Percentiles rank a stretch among this genome's conserved stretches.
Evolutionary conservation across 306 rosid genomes (phyloP).

Genomic region (Crataegus laevigata): DNA sequence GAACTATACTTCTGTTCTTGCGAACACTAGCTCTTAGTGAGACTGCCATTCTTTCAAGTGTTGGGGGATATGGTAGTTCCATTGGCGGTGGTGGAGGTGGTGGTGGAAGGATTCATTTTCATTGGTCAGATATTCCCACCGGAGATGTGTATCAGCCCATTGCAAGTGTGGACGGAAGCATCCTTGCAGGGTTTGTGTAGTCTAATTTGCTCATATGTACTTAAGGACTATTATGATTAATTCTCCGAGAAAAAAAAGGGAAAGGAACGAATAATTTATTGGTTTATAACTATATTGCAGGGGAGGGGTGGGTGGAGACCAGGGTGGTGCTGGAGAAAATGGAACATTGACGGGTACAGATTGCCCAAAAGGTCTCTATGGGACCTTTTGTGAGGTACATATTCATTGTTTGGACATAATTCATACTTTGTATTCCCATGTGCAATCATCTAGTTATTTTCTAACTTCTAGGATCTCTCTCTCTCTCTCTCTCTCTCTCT

Average conservation of each 20-base stretch:
- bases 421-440: constrained; percentile 3
- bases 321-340: constrained; percentile 62
- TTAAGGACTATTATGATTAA: not conserved
- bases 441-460: not conserved
- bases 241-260: not conserved
- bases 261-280: not conserved
- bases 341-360: constrained; percentile 79
- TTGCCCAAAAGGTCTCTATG: constrained; percentile 89
- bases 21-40: constrained; percentile 48
- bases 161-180: constrained; percentile 72
- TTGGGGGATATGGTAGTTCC: constrained; percentile 67
- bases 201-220: constrained; percentile 11
- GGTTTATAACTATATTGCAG: constrained; percentile 29
- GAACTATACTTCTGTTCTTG: constrained; percentile 77
- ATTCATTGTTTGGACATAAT: not conserved
- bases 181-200: constrained; percentile 49
- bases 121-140: constrained; percentile 88
- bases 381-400: constrained; percentile 80
- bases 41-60: constrained; percentile 77
- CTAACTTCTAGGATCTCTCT: not conserved
- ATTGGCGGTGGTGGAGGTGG: constrained; percentile 89
- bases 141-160: constrained; percentile 97
- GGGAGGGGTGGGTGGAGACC: constrained; percentile 68
- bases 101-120: constrained; percentile 97
- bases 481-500: not conserved